These are phyloP conservation scores for Thalassiosira sp. DNA, from an alignment of 352 stramenopile species.

Conservation along the genomic window DNA sequence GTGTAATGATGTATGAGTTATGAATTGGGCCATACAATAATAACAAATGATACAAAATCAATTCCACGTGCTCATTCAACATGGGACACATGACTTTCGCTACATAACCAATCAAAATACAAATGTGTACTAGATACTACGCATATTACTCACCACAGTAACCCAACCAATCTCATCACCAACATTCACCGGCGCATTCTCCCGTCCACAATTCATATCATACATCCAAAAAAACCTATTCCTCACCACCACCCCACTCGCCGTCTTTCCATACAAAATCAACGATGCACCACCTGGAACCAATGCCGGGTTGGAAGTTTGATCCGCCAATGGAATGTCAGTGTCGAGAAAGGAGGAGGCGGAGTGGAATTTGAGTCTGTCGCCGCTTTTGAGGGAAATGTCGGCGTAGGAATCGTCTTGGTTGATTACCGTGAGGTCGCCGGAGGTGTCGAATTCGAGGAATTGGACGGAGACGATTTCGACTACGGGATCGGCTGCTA, in stretches of 20 bases:
- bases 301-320: conserved; percentile 21
- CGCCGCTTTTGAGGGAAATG: conserved; percentile 24
- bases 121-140: too few species aligned
- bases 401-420: conserved; percentile 42
- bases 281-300: conserved; percentile 46
- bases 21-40: too few species aligned
- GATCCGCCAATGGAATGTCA: conserved; percentile 10
- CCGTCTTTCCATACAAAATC: conserved; percentile 46
- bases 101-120: too few species aligned
- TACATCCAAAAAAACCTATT: conserved; percentile 58
- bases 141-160: conserved; percentile 42
- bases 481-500: not conserved
- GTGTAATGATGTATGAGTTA: not conserved
- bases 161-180: conserved; percentile 51
- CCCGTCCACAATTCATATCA: conserved; percentile 35
- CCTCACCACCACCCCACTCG: conserved; percentile 22
- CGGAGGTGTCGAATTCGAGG: conserved; percentile 38
- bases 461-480: conserved; percentile 54
- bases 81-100: too few species aligned
- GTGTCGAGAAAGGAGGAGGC: conserved; percentile 28
- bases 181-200: conserved; percentile 26
- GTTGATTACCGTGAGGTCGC: conserved; percentile 41
- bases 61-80: too few species aligned
- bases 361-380: conserved; percentile 31
- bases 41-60: not conserved